Evolutionary conservation across 495 filamentous ascomycete genomes (phyloP), one percentile per base, ranked within the genome.

Genomic region (Penicillium robsamsonii): DNA sequence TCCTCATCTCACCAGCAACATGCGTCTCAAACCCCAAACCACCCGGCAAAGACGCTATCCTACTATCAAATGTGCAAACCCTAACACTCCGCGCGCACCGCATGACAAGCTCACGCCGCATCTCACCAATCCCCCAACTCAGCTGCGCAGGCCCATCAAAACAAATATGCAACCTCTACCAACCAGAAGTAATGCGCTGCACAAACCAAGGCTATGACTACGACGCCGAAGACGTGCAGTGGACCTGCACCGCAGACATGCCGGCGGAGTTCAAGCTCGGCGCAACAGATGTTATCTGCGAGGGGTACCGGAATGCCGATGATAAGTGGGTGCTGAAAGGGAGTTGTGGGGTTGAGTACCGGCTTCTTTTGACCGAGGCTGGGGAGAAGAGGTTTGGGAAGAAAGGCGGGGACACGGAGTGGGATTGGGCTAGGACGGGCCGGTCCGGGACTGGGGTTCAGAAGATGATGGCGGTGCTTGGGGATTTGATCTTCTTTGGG

Each of bases 271-370:
- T 98, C 68, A 94, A 94, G 67, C 82, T 97, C 12, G 94, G 92
- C 35, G 75, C 81, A 25, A 97, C 94, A 3, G 93, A 98, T 53
- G 94, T 98, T 11, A 77, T 90, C 4, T 98, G 94, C 69, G 94
- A 98, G 65, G 94, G 94, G 9, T 97, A 96, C 70, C 76, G 81
- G 17, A 72, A 68, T 11, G 71, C 87, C 0, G 82, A 91, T 18
- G 94, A 98, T 66, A 80, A 81, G 0, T 94, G 91, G 73, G 81
- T 97, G 5, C 75, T 98, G 17, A 90, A 90, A 58, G 93, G 94
- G 4, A 90, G 84, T 64, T 98, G 94, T 72, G 94, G 91, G 2
- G 93, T 96, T 11, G 92, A 98, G 69, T 98, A 97, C 69, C 78
- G 89, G 4, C 67, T 98, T 8, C 62, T 87, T 1, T 72, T 98